Evolutionary conservation across 768 basidiomycete species (phyloP).

Genomic region (Pulveroboletus sp.): DNA sequence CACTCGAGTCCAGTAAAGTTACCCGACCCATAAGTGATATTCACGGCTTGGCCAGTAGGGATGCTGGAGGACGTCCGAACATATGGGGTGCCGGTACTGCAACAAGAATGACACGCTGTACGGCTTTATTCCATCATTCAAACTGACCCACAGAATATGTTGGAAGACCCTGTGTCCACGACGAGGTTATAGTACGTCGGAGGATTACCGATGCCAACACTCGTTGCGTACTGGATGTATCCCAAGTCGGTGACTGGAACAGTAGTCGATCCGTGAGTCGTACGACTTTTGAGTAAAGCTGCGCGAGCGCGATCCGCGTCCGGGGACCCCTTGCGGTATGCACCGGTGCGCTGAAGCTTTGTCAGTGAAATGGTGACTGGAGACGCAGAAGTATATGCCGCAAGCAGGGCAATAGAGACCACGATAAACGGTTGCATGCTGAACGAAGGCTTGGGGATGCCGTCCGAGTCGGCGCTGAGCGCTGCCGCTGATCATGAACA

Average conservation of each 20-base stretch:
- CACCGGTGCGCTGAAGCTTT: slow-evolving; percentile 10
- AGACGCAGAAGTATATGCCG: slow-evolving; percentile 4
- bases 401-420: slow-evolving; percentile 3
- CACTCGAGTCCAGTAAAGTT: slow-evolving; percentile 36
- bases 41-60: slow-evolving; percentile 21
- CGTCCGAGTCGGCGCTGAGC: too few relatives aligned
- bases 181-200: slow-evolving; percentile 27
- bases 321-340: slow-evolving; percentile 16
- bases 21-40: slow-evolving; percentile 12
- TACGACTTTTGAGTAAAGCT: slow-evolving; percentile 3
- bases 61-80: slow-evolving; percentile 22
- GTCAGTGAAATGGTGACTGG: slow-evolving; percentile 8
- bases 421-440: slow-evolving; percentile 12
- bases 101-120: background rate
- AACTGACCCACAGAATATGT: slow-evolving; percentile 25
- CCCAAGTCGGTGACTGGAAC: slow-evolving; percentile 13
- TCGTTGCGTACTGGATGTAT: slow-evolving; percentile 17
- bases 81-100: slow-evolving; percentile 20
- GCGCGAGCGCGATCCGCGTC: slow-evolving; percentile 19
- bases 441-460: too few relatives aligned
- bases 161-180: slow-evolving; percentile 32
- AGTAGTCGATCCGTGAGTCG: slow-evolving; percentile 6
- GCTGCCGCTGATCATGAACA: too few relatives aligned
- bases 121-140: background rate
- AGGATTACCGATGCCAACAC: slow-evolving; percentile 27